phyloP scores from a whole-genome alignment of 345 rosid genomes.

The Aquilaria malaccensis region DNA sequence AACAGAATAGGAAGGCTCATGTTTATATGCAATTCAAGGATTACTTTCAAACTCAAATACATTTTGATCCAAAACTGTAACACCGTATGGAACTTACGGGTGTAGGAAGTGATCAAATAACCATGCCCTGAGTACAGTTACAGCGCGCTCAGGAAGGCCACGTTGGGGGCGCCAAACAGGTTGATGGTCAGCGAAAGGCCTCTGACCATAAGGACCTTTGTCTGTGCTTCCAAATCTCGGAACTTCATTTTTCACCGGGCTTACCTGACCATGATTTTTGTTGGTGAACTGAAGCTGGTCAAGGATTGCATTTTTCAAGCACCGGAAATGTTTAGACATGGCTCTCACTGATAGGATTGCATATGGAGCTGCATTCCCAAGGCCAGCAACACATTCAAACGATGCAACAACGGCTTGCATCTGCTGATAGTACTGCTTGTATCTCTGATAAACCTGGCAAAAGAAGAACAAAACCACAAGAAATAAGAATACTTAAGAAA shows the following conservation, averaged over 20 bases:
- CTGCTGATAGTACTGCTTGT: conserved; percentile 79
- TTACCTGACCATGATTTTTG: conserved; percentile 24
- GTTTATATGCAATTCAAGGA: background rate
- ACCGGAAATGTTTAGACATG: conserved; percentile 74
- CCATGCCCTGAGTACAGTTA: conserved; percentile 80
- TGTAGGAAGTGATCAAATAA: conserved; percentile 84
- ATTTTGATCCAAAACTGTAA: no score
- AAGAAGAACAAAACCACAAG: background rate
- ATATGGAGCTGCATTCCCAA: conserved; percentile 79
- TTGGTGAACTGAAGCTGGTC: conserved; percentile 67
- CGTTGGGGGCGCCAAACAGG: conserved; percentile 92
- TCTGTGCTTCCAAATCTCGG: conserved; percentile 38
- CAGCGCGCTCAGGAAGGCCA: conserved; percentile 89
- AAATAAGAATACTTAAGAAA: no score
- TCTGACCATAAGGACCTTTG: conserved; percentile 32
- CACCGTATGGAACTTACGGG: conserved; percentile 50
- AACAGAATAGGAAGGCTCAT: background rate
- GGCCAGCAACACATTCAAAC: conserved; percentile 75
- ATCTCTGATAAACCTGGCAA: conserved; percentile 64
- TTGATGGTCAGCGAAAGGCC: conserved; percentile 50
- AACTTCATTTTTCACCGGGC: conserved; percentile 40
- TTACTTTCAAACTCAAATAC: background rate
- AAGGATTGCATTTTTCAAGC: conserved; percentile 63
- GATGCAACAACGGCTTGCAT: conserved; percentile 73
- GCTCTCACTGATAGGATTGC: conserved; percentile 62